Base-by-base conservation (phyloP, 352 stramenopile species). In the Globisporangium orthogonon region DNA sequence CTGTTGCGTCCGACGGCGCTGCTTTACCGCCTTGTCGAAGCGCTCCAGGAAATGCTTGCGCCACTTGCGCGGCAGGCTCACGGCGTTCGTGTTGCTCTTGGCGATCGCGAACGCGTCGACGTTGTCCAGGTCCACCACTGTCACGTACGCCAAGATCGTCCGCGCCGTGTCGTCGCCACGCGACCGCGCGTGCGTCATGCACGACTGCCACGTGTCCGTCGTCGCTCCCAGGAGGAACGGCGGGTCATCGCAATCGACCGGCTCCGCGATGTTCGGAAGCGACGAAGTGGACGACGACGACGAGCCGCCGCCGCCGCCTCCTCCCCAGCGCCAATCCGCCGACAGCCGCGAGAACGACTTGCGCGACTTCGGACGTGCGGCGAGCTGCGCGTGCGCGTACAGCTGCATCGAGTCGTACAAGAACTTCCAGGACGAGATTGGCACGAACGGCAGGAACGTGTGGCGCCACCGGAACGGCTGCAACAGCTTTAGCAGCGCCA, bases 401-500 rank as follows among this genome's bases (percentile, higher is more conserved):
- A 78, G 69, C 43, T 78, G 72, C 31, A 84, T 56, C 45, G 76
- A 62, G 53, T 95, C 83, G 13, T 78, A 68, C 28, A 93, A 59
- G 52, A 89, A 89, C 23, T 71, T 67, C 76, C 82, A 91, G 3
- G 81, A 91, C 29, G 81, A 65, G 14, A 90, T 73, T 11, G 83
- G 79, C 7, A 93, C 58, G 52, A 91, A 92, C 29, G 85, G 83
- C 4, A 91, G 50, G 48, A 89, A 87, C 23, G 78, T 87, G 61
- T 90, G 80, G 46, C 88, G 78, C 85, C 85, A 95, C 28, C 58
- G 67, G 57, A 95, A 95, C n/a, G 85, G 85, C 44, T 83, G 61
- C 11, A 95, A 57, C 31, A 95, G 58, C 59, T 83, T 83, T 30
- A 93, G 52, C 41, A 95, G 49, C 49, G 71, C 83, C 18, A 88